Evolutionary conservation across 176 grass and related monocot genomes (phyloP), one percentile per base, ranked within the genome.

Genomic region (Urochloa ruziziensis): DNA sequence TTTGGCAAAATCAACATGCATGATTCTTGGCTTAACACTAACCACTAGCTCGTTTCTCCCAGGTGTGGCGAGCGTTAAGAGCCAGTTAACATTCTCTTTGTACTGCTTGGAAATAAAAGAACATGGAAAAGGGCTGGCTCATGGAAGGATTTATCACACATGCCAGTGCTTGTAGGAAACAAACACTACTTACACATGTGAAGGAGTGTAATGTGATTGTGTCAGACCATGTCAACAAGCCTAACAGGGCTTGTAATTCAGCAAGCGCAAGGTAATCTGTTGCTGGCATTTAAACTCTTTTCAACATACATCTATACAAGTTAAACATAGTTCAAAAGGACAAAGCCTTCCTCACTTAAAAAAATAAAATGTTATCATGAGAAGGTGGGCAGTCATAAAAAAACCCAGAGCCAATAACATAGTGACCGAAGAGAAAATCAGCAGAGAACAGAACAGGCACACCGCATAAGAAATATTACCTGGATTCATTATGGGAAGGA

Each of bases 401-500:
- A 43, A 25, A 6, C 65, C 43, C 7, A 36, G 10, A 74, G 46
- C 17, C 17, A 16, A 9, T 40, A 58, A 42, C 37, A 67, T 27
- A 60, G 13, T 16, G 39, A 2, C 25, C 32, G 39, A 80, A 64
- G 23, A 47, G 6, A 72, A 39, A 19, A 34, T 14, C 37, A 69
- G 58, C 37, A 30, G 12, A 70, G 4, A 56, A 84, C 21, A n/a
- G 4, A 49, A 70, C 4, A 73, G 21, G n/a, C 3, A 74, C 60
- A 72, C 43, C 58, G 77, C 47, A 34, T 78, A 11, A 10, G 35
- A 24, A 74, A 61, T 70, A 58, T 58, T 88, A 98, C 96, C 96
- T 81, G 93, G 87, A 90, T 94, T 95, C 96, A 98, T 98, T 71
- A 95, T 94, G 43, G 96, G 93, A 83, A 94, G 89, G 62, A 98